phyloP scores from a whole-genome alignment of 306 rosid species.

The Coriaria nepalensis region DNA sequence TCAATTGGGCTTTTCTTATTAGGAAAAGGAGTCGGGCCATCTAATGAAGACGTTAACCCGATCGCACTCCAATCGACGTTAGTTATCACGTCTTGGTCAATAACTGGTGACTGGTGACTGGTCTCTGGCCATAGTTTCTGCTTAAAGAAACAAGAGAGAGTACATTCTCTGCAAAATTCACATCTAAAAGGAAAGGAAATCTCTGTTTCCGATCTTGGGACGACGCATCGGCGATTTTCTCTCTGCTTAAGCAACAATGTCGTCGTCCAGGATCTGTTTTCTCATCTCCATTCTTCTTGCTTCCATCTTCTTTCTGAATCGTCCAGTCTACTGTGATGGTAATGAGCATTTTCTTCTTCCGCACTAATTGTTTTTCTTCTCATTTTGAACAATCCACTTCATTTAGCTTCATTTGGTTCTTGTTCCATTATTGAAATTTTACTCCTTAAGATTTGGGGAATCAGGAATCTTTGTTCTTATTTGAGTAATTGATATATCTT shows the following conservation, averaged over 20 bases:
- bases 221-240: not conserved
- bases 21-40: too few relatives aligned
- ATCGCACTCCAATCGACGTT: too few relatives aligned
- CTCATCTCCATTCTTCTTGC: slow-evolving; percentile 9
- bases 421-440: not conserved
- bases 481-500: too few relatives aligned
- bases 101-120: too few relatives aligned
- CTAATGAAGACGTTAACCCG: too few relatives aligned
- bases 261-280: slow-evolving; percentile 2
- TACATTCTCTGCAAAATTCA: not conserved
- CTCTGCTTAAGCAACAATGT: slow-evolving; percentile 7
- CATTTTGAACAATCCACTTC: not conserved
- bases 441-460: too few relatives aligned
- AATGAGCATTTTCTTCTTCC: not conserved
- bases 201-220: not conserved
- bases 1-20: too few relatives aligned
- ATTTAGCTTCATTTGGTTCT: slow-evolving; percentile 1
- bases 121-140: too few relatives aligned
- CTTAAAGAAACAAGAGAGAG: too few relatives aligned
- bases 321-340: slow-evolving; percentile 7
- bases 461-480: too few relatives aligned
- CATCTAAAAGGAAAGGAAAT: not conserved
- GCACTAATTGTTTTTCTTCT: not conserved
- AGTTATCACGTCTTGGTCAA: too few relatives aligned
- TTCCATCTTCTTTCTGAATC: slow-evolving; percentile 3